Base-by-base conservation (phyloP, 106 monocot species). In the Dendrobium nobile region DNA sequence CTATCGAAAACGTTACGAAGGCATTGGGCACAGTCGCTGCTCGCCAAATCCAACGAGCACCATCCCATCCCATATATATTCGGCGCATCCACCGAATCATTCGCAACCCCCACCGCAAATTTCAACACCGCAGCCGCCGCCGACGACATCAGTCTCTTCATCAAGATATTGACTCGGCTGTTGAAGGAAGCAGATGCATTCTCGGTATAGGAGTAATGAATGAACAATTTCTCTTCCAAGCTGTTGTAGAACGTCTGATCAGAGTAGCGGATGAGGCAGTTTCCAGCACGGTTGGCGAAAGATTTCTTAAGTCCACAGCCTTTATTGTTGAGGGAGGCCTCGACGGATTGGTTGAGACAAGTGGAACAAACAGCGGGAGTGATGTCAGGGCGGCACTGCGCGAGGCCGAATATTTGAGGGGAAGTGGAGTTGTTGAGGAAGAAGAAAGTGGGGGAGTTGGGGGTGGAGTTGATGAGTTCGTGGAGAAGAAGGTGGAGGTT, bases 321-420 rank as follows among this genome's bases (percentile, higher is more conserved):
- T 6, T 7, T 24, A 4, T 16, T 3, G 45, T 43, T 43, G 44
- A 11, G 9, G 45, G 45, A 16, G 20, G 7, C 45, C 8, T 5
- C 10, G 22, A 24, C 42, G 44, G 75, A 5, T 2, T 9, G 17
- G 45, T 18, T 24, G 20, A 75, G 45, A 2, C 75, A 75, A 24
- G 42, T 0, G 44, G 75, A 9, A n/a, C 75, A 75, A 2, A 22
- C 45, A 8, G 75, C 5, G 5, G 42, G 7, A 8, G 43, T 41
- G 75, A 47, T n/a, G 45, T 75, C 75, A n/a, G 75, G 44, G 75
- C 75, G 75, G 75, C 75, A 75, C 75, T 75, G 75, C 7, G 75
- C 75, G 7, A 45, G 42, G 20, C 75, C 75, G 45, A 16, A 75
- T 22, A 75, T 24, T 2, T 3, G 4, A 9, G 75, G 22, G 4